A percentile compares a stretch with the other conserved stretches of the same genome.
These are phyloP conservation scores for Sporisorium sorghi DNA, from an alignment of 1,284 basidiomycete genomes.

Conservation along the genomic window DNA sequence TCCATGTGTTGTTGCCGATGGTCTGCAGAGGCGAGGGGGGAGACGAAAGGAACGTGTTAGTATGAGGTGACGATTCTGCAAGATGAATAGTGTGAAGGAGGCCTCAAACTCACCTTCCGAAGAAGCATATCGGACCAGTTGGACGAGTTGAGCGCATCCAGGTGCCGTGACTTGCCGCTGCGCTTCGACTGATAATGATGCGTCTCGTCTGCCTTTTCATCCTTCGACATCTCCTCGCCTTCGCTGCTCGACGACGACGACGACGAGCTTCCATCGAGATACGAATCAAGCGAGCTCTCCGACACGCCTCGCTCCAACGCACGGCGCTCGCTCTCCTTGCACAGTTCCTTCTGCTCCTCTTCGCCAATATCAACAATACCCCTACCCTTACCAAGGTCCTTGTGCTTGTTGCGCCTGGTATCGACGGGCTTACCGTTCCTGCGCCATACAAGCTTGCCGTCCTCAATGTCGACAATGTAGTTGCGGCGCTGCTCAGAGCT, in stretches of 20 bases:
- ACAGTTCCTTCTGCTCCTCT: conserved; percentile 54
- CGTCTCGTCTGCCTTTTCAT: conserved; percentile 21
- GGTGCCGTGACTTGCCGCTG: conserved; percentile 38
- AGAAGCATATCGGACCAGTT: conserved; percentile 58
- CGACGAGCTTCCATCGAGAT: conserved; percentile 32
- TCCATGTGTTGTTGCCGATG: conserved; percentile 55
- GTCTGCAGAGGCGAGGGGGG: neutral
- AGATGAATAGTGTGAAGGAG: neutral
- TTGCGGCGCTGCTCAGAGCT: conserved; percentile 77
- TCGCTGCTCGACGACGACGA: conserved; percentile 40
- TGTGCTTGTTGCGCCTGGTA: conserved; percentile 62
- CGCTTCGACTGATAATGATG: conserved; percentile 51
- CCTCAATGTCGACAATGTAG: conserved; percentile 76
- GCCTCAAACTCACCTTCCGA: conserved; percentile 29
- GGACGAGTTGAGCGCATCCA: conserved; percentile 43
- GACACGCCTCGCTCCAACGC: conserved; percentile 44
- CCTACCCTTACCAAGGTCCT: conserved; percentile 61
- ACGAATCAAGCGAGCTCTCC: conserved; percentile 39
- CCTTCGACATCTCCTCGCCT: conserved; percentile 41
- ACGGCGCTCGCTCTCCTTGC: conserved; percentile 24
- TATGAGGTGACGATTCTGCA: neutral
- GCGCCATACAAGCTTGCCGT: conserved; percentile 80
- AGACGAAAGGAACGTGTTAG: neutral
- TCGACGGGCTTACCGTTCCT: conserved; percentile 75
- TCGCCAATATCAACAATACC: conserved; percentile 65